These are phyloP conservation scores for Pseudoneurospora amorphoporcata DNA, from an alignment of 495 filamentous ascomycete genomes.

Conservation along the genomic window DNA sequence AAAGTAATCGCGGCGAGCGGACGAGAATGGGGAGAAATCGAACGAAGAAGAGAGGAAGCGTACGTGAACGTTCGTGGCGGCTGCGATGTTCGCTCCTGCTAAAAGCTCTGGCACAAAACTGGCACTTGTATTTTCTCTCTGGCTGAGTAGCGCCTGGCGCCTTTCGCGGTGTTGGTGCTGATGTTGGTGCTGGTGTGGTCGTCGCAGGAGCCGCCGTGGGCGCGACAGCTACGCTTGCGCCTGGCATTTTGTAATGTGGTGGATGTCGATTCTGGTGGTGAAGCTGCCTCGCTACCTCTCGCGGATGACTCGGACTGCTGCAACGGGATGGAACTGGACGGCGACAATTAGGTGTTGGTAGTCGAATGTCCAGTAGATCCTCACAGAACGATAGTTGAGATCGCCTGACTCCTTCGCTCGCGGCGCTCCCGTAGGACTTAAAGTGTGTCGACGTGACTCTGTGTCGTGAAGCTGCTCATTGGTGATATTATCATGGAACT, in stretches of 20 bases:
- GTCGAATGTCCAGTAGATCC: constrained; percentile 24
- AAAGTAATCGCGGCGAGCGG: not conserved
- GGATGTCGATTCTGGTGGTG: constrained; percentile 26
- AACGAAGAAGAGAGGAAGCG: constrained; percentile 35
- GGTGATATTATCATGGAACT: constrained; percentile 47
- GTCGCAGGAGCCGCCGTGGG: constrained; percentile 11
- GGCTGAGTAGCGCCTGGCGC: constrained; percentile 46
- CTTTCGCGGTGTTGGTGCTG: constrained; percentile 51
- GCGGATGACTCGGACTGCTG: constrained; percentile 14
- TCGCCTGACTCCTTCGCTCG: constrained; percentile 39
- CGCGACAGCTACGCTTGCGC: constrained; percentile 52
- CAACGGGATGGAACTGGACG: constrained; percentile 20
- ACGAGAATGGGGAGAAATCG: not conserved
- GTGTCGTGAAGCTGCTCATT: constrained; percentile 44
- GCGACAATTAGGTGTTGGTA: constrained; percentile 23
- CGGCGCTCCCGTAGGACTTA: constrained; percentile 48
- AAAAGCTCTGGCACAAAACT: constrained; percentile 96
- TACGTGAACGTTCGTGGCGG: constrained; percentile 96
- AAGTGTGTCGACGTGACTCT: constrained; percentile 47
- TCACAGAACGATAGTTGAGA: constrained; percentile 43
- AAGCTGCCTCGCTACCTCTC: not conserved
- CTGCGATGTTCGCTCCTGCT: constrained; percentile 95
- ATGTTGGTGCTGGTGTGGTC: constrained; percentile 36
- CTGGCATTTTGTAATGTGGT: constrained; percentile 43
- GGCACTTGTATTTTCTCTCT: constrained; percentile 98